Evolutionary conservation across 1,284 basidiomycete genomes (phyloP), one percentile per base, ranked within the genome.

Genomic region (Pseudozyma sp.): DNA sequence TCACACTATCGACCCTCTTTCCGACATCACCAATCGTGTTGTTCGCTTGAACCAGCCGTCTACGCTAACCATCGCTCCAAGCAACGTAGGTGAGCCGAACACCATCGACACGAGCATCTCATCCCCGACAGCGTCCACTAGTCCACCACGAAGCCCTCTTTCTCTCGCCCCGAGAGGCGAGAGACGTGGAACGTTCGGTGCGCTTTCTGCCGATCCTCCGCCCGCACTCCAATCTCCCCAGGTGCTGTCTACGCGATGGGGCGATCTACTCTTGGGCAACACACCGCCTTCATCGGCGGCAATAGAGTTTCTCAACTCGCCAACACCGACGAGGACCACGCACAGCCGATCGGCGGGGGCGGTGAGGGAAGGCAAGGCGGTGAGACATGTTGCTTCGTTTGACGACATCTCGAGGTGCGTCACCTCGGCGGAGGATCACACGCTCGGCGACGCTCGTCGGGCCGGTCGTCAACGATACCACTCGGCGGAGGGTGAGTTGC

Each of bases 241-340:
- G 14, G 8, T 9, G 4, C n/a, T 7, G 13, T 6, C 24, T 24
- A 7, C 19, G 19, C 4, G 19, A 7, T 8, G 40, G 10, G n/a
- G 40, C 11, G n/a, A 42, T n/a, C 7, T 42, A n/a, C 14, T 16
- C n/a, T 13, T 13, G 35, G 8, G 9, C 40, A 14, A 42, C 17
- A 58, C 52, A 19, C 55, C 59, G 0, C 66, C 54, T n/a, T 54
- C 48, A 8, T 63, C 59, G 0, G 55, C 62, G 5, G 59, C 60
- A 0, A 68, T 68, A 52, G 60, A 68, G 29, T 63, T 63, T 30
- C 53, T 68, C 4, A 14, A 29, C 17, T 42, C 52, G 3, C 67
- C 67, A 0, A 37, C 45, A 4, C 53, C 57, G 14, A 44, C 49
- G 2, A 16, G 35, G 8, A 8, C 46, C 11, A 45, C 46, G 8